Evolutionary conservation across 192 early-diverging fungal species (phyloP).

Genomic region (Coemansia guatemalensis): DNA sequence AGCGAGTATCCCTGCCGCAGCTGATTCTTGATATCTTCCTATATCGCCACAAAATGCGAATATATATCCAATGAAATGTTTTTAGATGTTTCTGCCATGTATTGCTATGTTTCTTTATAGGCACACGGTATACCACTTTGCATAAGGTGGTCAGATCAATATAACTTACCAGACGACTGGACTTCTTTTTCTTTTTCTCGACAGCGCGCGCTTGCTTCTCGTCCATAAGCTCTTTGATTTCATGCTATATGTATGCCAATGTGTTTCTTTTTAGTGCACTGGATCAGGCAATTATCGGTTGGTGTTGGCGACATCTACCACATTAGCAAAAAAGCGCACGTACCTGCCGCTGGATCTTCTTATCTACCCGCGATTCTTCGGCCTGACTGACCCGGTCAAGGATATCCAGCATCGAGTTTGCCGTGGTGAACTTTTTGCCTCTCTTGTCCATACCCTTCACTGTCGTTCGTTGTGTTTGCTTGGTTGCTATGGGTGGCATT

Average conservation of each 20-base stretch:
- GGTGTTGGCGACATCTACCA: not conserved
- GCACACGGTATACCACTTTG: not conserved
- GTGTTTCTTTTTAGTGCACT: not conserved
- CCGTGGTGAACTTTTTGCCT: slow-evolving; percentile 33
- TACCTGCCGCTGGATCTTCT: slow-evolving; percentile 48
- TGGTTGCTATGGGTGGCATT: slow-evolving; percentile 4
- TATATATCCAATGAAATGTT: not conserved
- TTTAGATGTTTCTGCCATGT: not conserved
- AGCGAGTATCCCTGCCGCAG: slow-evolving; percentile 32
- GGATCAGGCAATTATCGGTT: not conserved
- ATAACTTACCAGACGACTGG: slow-evolving; percentile 21
- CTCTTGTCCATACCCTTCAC: slow-evolving; percentile 17
- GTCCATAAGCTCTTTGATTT: slow-evolving; percentile 31
- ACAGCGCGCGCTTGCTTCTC: slow-evolving; percentile 26
- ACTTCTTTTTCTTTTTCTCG: slow-evolving; percentile 33
- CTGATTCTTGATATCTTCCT: slow-evolving; percentile 44
- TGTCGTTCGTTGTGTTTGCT: not conserved
- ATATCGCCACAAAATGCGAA: slow-evolving; percentile 2
- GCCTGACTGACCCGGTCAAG: slow-evolving; percentile 38
- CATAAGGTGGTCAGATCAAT: not conserved
- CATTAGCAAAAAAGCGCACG: not conserved
- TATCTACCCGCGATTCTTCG: slow-evolving; percentile 34
- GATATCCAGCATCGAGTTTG: slow-evolving; percentile 39
- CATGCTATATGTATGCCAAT: slow-evolving; percentile 13
- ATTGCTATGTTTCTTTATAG: no score